Conservation (phyloP, 1,139 yeast species). For the Candida pseudocylindracea region DNA sequence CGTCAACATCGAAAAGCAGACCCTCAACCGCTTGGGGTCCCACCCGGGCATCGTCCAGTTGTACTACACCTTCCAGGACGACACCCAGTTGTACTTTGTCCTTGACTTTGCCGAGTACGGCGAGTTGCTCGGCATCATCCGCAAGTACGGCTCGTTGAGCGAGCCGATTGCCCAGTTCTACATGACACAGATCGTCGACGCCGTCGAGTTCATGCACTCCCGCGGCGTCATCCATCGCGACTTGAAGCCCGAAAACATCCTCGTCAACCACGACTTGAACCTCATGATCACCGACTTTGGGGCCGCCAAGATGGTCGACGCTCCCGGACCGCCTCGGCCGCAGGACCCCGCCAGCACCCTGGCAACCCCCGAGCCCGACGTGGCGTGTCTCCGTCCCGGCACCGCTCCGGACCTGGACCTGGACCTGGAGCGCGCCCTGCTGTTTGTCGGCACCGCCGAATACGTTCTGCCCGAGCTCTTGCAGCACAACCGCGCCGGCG, state of each 20-base stretch:
- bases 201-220: slow-evolving; percentile 46
- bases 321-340: slow-evolving; percentile 5
- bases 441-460: slow-evolving; percentile 77
- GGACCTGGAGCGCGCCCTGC: slow-evolving; percentile 29
- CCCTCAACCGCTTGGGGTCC: slow-evolving; percentile 64
- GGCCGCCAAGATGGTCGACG: slow-evolving; percentile 41
- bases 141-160: slow-evolving; percentile 55
- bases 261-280: slow-evolving; percentile 39
- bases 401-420: slow-evolving; percentile 14
- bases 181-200: slow-evolving; percentile 40
- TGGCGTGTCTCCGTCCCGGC: too few species aligned
- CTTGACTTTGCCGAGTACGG: slow-evolving; percentile 89
- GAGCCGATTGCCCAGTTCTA: slow-evolving; percentile 61
- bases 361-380: too few species aligned
- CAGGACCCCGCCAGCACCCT: too few species aligned
- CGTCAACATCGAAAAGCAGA: slow-evolving; percentile 73
- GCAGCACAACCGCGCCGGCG: slow-evolving; percentile 47
- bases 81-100: slow-evolving; percentile 70
- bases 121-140: slow-evolving; percentile 61
- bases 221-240: slow-evolving; percentile 68
- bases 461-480: slow-evolving; percentile 59
- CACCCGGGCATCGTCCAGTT: slow-evolving; percentile 57
- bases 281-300: slow-evolving; percentile 69
- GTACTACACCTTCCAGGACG: slow-evolving; percentile 88
- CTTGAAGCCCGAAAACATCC: slow-evolving; percentile 56